Evolutionary conservation across 208 protist species (phyloP), one percentile per base, ranked within the genome.

Genomic region (Wallacemonas sp.): DNA sequence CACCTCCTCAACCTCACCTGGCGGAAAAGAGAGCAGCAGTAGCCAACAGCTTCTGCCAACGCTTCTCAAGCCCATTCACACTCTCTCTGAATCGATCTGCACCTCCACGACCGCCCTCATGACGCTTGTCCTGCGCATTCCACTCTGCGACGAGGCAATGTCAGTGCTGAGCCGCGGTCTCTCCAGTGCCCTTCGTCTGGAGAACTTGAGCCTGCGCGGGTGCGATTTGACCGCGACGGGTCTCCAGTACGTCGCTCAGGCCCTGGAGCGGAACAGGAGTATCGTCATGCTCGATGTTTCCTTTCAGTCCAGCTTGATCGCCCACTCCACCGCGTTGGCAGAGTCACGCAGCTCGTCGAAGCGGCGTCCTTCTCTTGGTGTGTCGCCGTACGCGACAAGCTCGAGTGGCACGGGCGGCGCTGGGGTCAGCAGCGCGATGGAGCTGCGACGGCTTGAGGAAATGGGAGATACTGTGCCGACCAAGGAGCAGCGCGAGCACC

Each of bases 71-170:
- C 72, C 84, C 0, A 66, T 91, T 27, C 59, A 69, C 36, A 45
- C 49, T 12, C 77, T 82, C 14, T 36, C 77, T 14, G 65, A 19
- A 9, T 66, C 77, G 2, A 56, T 91, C 24, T 69, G 19, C 42
- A 46, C 66, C 2, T 14, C 71, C 27, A 72, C 58, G 5, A 69
- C 77, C 2, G 30, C 61, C 26, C 65, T 91, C 1, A 56, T 53
- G 22, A 86, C 74, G n/a, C 67, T 91, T 0, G 66, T 79, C 2
- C 54, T 91, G 21, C 77, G 77, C 58, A 84, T 91, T 44, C 80
- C 84, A 0, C 66, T 91, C 33, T 80, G 65, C 30, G 84, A 85
- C 38, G 69, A 77, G 24, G 84, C 84, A 6, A 69, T 81, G 45
- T 60, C 51, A 9, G 54, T 51, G 0, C 70, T 91, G 12, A 42